These are phyloP conservation scores for Hyphopichia fennica DNA, from an alignment of 1,139 yeast genomes.

Conservation along the genomic window DNA sequence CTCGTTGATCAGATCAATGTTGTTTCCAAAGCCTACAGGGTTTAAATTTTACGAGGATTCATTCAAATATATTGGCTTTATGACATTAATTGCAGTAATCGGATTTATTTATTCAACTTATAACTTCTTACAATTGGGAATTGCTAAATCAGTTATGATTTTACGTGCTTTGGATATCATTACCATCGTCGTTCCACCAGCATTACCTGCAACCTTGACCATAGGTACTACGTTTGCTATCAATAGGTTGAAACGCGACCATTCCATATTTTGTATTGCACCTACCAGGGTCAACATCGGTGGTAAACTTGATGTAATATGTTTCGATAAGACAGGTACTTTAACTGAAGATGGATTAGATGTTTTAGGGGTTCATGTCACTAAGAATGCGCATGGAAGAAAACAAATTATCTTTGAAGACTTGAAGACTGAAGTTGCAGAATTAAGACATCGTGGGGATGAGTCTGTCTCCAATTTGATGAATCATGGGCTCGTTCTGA, in stretches of 20 bases:
- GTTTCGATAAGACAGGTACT: slow-evolving; percentile 97
- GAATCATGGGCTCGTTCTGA: slow-evolving; percentile 4
- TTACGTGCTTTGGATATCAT: slow-evolving; percentile 89
- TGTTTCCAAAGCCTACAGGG: slow-evolving; percentile 92
- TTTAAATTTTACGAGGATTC: slow-evolving; percentile 94
- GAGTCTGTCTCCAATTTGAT: slow-evolving; percentile 8
- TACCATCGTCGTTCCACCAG: slow-evolving; percentile 98
- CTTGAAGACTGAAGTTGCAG: slow-evolving; percentile 21
- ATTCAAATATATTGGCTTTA: slow-evolving; percentile 91
- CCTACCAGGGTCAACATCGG: slow-evolving; percentile 94
- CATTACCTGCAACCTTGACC: slow-evolving; percentile 93
- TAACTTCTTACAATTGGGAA: slow-evolving; percentile 75
- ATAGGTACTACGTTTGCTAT: slow-evolving; percentile 95
- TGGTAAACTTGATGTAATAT: slow-evolving; percentile 85
- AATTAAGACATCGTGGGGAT: slow-evolving; percentile 25
- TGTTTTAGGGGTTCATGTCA: slow-evolving; percentile 80
- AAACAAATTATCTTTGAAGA: slow-evolving; percentile 54
- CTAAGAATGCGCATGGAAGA: slow-evolving; percentile 51
- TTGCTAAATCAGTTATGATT: slow-evolving; percentile 68
- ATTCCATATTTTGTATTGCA: slow-evolving; percentile 80
- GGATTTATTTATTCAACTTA: slow-evolving; percentile 86
- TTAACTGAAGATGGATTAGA: slow-evolving; percentile 95
- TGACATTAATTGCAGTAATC: slow-evolving; percentile 79
- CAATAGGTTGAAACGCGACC: slow-evolving; percentile 59
- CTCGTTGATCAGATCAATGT: slow-evolving; percentile 90